phyloP scores from a whole-genome alignment of 179 eudicot genomes.

The Gypsophila paniculata region DNA sequence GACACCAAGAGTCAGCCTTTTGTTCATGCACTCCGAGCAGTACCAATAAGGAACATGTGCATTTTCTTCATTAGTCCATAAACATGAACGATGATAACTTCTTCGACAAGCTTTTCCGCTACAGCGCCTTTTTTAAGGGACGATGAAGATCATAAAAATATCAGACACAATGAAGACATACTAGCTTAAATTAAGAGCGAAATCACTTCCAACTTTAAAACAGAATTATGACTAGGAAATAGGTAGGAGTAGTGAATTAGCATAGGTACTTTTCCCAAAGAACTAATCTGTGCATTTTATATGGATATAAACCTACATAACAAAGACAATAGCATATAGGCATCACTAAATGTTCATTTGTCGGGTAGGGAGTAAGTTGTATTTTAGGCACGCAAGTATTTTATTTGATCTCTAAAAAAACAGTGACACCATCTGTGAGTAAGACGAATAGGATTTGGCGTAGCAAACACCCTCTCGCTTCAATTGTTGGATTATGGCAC shows the following conservation, averaged over 20 bases:
- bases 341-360: neutral
- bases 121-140: slow-evolving; percentile 39
- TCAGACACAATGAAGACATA: slow-evolving; percentile 1
- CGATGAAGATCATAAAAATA: neutral
- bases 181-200: neutral
- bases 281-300: too few relatives aligned
- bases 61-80: slow-evolving; percentile 39
- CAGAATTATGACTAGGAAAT: neutral
- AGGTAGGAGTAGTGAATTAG: neutral
- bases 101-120: slow-evolving; percentile 55
- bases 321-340: neutral
- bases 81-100: slow-evolving; percentile 57
- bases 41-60: slow-evolving; percentile 41
- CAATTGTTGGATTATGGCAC: neutral
- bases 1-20: slow-evolving; percentile 50
- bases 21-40: slow-evolving; percentile 54
- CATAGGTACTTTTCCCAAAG: neutral
- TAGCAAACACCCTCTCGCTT: neutral
- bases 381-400: neutral
- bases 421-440: neutral
- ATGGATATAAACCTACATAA: neutral
- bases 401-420: neutral
- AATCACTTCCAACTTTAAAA: neutral
- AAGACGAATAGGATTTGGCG: neutral
- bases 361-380: neutral